Conservation (phyloP, 73 alveolate species). For the Halteria grandinella region DNA sequence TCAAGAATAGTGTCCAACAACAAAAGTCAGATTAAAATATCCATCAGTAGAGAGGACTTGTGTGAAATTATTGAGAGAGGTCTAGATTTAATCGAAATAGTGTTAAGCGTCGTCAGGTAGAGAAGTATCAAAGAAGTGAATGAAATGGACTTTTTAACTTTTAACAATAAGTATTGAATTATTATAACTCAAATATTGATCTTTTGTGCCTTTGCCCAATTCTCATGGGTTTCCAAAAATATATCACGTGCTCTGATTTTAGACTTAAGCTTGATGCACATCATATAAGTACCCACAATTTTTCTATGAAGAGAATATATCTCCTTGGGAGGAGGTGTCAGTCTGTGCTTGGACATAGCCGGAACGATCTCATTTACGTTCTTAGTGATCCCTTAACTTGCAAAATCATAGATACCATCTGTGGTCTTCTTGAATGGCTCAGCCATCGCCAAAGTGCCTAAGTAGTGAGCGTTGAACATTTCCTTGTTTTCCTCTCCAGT, state of each 20-base stretch:
- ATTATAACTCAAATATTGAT: too few species aligned
- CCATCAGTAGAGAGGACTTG: too few species aligned
- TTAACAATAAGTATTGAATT: too few species aligned
- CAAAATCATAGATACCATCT: conserved; percentile 66
- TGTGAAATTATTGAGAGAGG: too few species aligned
- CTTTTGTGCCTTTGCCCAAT: conserved; percentile 37
- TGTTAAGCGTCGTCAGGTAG: too few species aligned
- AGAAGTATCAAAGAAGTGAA: too few species aligned
- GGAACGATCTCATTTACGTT: conserved; percentile 74
- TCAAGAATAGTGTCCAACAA: too few species aligned
- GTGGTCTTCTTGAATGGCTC: conserved; percentile 74
- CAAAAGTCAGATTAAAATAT: too few species aligned
- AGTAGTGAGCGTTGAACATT: conserved; percentile 82
- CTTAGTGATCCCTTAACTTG: conserved; percentile 60
- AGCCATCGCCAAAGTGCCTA: conserved; percentile 72
- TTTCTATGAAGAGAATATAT: conserved; percentile 80
- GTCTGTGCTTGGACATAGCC: conserved; percentile 74
- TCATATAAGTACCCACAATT: conserved; percentile 72
- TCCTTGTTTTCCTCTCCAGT: conserved; percentile 87
- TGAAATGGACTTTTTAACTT: too few species aligned
- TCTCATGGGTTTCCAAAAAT: conserved; percentile 19
- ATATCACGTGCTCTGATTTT: conserved; percentile 47
- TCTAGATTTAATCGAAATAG: too few species aligned
- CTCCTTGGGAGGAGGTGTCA: conserved; percentile 87
- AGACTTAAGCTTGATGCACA: conserved; percentile 74